A percentile compares a stretch with the other conserved stretches of the same genome.
Evolutionary conservation across 371 early-diverging fungal species (phyloP).

Genomic region (Apophysomyces trapeziformis): DNA sequence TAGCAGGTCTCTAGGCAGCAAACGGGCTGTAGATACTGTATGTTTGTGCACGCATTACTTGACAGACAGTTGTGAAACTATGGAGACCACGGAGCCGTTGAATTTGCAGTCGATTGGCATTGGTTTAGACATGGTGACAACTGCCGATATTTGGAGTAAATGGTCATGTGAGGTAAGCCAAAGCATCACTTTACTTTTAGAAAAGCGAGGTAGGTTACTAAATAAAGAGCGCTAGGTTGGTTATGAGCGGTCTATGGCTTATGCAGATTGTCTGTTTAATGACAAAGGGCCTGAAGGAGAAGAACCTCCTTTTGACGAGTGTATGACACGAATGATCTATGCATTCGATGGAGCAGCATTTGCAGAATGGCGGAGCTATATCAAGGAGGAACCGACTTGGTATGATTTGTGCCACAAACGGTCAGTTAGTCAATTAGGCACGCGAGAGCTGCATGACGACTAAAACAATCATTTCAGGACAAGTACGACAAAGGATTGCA

Average conservation of each 20-base stretch:
- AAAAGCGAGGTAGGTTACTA: too few relatives aligned
- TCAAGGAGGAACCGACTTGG: neutral
- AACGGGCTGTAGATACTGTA: neutral
- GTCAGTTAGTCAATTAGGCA: neutral
- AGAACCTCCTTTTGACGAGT: neutral
- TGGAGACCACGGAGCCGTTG: neutral
- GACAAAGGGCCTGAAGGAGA: neutral
- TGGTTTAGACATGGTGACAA: neutral
- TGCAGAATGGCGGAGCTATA: constrained; percentile 1
- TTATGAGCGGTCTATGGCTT: neutral
- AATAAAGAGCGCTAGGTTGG: neutral
- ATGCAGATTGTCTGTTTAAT: neutral
- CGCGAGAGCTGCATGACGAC: constrained; percentile 5
- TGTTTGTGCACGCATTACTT: constrained; percentile 3
- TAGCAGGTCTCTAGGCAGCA: neutral
- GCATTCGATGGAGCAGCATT: neutral
- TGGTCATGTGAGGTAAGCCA: neutral
- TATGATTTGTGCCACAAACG: neutral
- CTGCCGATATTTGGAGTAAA: neutral
- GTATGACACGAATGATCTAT: neutral
- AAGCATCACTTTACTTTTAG: neutral
- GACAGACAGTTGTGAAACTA: neutral
- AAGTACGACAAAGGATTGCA: neutral
- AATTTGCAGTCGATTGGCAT: neutral
- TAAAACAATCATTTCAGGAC: neutral